Evolutionary conservation across 768 basidiomycete genomes (phyloP).

Genomic region (Baorangia bicolor): DNA sequence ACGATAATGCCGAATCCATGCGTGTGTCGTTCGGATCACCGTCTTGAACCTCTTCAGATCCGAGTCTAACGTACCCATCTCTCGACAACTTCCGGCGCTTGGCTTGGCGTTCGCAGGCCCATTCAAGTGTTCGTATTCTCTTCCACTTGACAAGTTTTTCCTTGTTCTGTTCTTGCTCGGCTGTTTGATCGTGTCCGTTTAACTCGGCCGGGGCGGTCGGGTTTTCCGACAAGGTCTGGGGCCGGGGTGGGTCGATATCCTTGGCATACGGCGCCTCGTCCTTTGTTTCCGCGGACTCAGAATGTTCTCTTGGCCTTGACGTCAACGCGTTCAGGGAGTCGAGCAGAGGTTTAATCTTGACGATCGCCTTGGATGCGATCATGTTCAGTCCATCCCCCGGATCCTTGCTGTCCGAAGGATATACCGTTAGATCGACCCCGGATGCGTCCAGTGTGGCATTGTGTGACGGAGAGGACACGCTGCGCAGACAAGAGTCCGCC

Average conservation of each 20-base stretch:
- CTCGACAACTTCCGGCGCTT: constrained; percentile 35
- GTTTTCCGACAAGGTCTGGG: neutral
- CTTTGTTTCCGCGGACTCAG: neutral
- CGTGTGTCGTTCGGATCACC: constrained; percentile 6
- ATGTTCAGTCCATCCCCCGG: neutral
- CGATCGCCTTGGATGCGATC: constrained; percentile 14
- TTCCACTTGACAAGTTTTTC: constrained; percentile 12
- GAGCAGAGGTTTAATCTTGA: constrained; percentile 26
- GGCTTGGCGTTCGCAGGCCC: constrained; percentile 43
- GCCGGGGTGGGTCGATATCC: neutral
- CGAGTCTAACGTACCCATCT: constrained; percentile 14
- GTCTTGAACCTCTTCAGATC: constrained; percentile 19
- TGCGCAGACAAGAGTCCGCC: constrained; percentile 23
- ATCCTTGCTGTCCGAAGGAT: neutral
- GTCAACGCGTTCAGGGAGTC: constrained; percentile 16
- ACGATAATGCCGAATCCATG: constrained; percentile 29
- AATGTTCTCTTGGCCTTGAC: constrained; percentile 3
- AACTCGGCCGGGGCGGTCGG: constrained; percentile 1
- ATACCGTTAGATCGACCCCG: neutral
- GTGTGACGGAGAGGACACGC: constrained; percentile 31
- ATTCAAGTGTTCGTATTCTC: constrained; percentile 39
- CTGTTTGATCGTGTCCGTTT: neutral
- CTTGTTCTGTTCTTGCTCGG: constrained; percentile 11
- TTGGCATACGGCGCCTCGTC: neutral
- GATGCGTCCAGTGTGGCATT: constrained; percentile 24